These are phyloP conservation scores for Plantago coronopus DNA, from an alignment of 305 asterid species.

Conservation along the genomic window DNA sequence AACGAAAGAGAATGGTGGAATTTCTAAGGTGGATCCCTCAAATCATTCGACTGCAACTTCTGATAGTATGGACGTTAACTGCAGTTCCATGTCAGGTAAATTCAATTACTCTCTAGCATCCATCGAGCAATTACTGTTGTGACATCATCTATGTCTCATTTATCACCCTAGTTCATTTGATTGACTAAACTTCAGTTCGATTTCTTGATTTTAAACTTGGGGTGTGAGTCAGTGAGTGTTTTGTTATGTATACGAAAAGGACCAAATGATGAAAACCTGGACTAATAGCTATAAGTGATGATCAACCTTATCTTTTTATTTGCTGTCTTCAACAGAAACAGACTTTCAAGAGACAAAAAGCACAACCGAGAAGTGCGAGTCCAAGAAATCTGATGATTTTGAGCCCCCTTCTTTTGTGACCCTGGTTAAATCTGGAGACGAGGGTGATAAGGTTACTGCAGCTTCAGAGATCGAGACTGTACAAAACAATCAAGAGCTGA, in stretches of 20 bases:
- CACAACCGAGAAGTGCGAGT: slow-evolving; percentile 17
- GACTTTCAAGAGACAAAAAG: slow-evolving; percentile 34
- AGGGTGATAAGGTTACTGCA: slow-evolving; percentile 22
- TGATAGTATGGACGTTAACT: slow-evolving; percentile 70
- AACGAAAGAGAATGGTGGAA: slow-evolving; percentile 29
- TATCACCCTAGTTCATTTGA: neutral
- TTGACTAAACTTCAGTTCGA: neutral
- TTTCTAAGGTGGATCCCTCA: slow-evolving; percentile 33
- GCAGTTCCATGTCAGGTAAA: slow-evolving; percentile 85
- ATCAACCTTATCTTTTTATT: no score
- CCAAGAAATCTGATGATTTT: slow-evolving; percentile 35
- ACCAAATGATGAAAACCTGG: no score
- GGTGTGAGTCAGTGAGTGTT: no score
- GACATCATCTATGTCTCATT: neutral
- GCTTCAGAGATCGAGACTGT: slow-evolving; percentile 52
- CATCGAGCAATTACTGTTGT: neutral
- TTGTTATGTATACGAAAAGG: no score
- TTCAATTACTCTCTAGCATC: slow-evolving; percentile 11
- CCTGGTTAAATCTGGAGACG: slow-evolving; percentile 46
- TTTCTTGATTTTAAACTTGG: no score
- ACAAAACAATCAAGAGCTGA: slow-evolving; percentile 37
- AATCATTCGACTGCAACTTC: slow-evolving; percentile 42
- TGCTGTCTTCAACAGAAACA: slow-evolving; percentile 35
- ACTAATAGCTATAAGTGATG: no score
- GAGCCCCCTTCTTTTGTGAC: slow-evolving; percentile 85